Base-by-base conservation (phyloP, 2,329 filamentous ascomycete species). In the Chrysosporium keratinophilum region DNA sequence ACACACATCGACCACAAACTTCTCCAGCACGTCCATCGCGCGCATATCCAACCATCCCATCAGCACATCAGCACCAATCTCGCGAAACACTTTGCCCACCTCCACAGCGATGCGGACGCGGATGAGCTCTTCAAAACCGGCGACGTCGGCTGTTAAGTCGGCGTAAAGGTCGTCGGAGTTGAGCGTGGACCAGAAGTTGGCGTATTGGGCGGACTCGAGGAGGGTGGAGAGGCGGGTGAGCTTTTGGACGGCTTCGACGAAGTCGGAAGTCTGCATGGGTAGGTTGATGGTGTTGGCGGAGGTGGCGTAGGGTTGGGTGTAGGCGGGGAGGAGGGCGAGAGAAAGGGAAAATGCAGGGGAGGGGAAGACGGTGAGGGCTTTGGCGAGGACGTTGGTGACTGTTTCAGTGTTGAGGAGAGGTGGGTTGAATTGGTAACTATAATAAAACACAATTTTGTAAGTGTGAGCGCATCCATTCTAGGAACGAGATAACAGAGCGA, bases 391-490 rank as follows among this genome's bases (percentile, higher is more conserved):
- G 80, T 97, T 97, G 78, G 93, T 97, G 73, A 93, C 89, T 67
- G 91, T 88, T 74, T 98, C 93, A 68, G 95, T 87, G 77, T 93
- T 91, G 69, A 90, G 84, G 64, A 95, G 88, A 78, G 97, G 90
- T 50, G 93, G 93, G 82, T 98, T 98, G 77, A 98, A 95, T 77
- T 98, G 94, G 80, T 98, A 98, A 61, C 93, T 98, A 55, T 58
- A 9, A 33, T 43, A 34, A 34, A 15, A 14, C 31, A 15, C 20
- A 35, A 23, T 60, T 37, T 33, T 44, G 50, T 43, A 34, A 48
- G 40, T 31, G 28, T 39, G 54, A 35, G 23, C 23, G 3, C 7
- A 28, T 28, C 23, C 23, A 7, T 3, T 28, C 23, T 7, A 51
- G 14, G 23, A 44, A 45, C 14, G 45, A 9, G 1, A 31, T 23